These are phyloP conservation scores for Fusarium paranaense DNA, from an alignment of 2,329 filamentous ascomycete species.

Conservation along the genomic window DNA sequence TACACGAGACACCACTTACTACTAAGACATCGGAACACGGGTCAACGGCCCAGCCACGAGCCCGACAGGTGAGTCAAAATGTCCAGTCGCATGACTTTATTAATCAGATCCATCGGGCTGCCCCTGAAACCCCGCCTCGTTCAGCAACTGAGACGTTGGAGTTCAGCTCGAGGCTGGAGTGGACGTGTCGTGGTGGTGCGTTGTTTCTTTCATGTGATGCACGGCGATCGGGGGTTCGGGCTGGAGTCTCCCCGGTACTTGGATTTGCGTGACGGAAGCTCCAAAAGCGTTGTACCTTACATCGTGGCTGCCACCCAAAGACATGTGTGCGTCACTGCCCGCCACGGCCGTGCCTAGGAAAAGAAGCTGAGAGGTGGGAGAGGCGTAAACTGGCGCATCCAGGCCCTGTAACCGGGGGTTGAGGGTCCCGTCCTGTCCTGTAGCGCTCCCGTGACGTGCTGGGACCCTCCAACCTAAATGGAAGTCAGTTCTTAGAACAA, in stretches of 20 bases:
- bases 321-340: constrained; percentile 37
- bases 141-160: constrained; percentile 25
- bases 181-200: not conserved
- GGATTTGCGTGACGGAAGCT: constrained; percentile 9
- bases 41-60: constrained; percentile 1
- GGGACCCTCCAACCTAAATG: constrained; percentile 26
- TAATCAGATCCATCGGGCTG: constrained; percentile 13
- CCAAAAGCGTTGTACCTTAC: constrained; percentile 24
- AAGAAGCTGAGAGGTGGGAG: constrained; percentile 32
- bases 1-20: not conserved
- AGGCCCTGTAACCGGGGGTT: constrained; percentile 26
- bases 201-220: constrained; percentile 35
- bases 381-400: constrained; percentile 21
- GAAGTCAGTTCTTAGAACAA: constrained; percentile 1
- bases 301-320: constrained; percentile 16
- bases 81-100: constrained; percentile 27
- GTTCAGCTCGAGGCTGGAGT: constrained; percentile 6
- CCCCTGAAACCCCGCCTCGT: constrained; percentile 31
- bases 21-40: not conserved
- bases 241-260: constrained; percentile 29
- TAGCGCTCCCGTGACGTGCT: constrained; percentile 35
- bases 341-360: constrained; percentile 30
- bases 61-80: constrained; percentile 26
- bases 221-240: constrained; percentile 22
- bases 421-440: constrained; percentile 9